Evolutionary conservation across 108 stramenopile genomes (phyloP).

Genomic region (Cyclostephanos tholiformis): DNA sequence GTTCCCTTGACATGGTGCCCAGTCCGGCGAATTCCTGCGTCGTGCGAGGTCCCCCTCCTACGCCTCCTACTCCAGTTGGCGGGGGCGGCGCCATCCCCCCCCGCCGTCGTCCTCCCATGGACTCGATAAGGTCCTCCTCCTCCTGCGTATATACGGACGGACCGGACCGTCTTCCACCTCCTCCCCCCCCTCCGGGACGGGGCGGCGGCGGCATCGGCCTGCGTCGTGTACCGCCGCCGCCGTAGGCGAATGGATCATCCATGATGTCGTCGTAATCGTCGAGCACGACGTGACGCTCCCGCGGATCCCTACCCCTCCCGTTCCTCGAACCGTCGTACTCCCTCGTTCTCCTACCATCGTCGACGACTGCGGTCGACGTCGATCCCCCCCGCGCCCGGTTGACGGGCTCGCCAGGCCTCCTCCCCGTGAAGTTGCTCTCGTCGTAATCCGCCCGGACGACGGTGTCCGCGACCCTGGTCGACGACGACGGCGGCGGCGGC

Average conservation of each 20-base stretch:
- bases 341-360: neutral
- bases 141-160: constrained; percentile 67
- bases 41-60: neutral
- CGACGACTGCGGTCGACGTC: too few relatives aligned
- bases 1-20: constrained; percentile 11
- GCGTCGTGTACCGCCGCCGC: neutral
- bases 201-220: constrained; percentile 5
- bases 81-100: neutral
- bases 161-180: constrained; percentile 4
- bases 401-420: neutral
- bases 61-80: neutral
- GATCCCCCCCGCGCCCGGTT: neutral
- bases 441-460: neutral
- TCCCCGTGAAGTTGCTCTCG: neutral
- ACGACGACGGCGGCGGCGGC: neutral
- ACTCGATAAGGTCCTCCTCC: constrained; percentile 73
- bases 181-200: neutral
- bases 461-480: neutral
- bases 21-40: constrained; percentile 39
- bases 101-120: constrained; percentile 66
- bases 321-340: neutral
- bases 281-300: neutral
- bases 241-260: neutral
- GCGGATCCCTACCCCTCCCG: neutral
- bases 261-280: neutral